A percentile compares a stretch with the other conserved stretches of the same genome.
Evolutionary conservation across 116 monocot species (phyloP).

Genomic region (Papilionanthe hybrid): DNA sequence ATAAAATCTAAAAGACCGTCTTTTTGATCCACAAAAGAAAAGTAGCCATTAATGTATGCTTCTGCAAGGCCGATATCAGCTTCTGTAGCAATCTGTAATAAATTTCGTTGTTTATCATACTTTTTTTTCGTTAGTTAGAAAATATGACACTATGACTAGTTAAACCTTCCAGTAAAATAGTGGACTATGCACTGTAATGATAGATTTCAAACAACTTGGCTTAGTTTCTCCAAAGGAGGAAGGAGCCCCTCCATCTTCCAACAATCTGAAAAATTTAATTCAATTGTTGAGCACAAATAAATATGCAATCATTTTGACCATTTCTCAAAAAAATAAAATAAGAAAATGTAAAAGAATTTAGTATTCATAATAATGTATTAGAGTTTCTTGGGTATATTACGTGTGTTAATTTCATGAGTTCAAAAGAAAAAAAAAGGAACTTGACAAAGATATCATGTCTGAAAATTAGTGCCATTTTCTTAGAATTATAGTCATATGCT

Average conservation of each 20-base stretch:
- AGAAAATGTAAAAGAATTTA: not conserved
- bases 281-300: not conserved
- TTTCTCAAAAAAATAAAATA: not conserved
- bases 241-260: slow-evolving; percentile 59
- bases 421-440: not conserved
- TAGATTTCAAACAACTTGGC: slow-evolving; percentile 30
- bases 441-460: not conserved
- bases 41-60: slow-evolving; percentile 64
- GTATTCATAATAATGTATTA: not conserved
- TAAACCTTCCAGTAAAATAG: slow-evolving; percentile 74
- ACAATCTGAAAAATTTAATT: slow-evolving; percentile 27
- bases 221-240: slow-evolving; percentile 37
- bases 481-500: not conserved
- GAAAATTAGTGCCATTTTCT: not conserved
- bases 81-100: slow-evolving; percentile 53
- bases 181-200: slow-evolving; percentile 49
- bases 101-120: not conserved
- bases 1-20: slow-evolving; percentile 62
- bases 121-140: not conserved
- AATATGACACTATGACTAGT: not conserved
- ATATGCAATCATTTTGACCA: not conserved
- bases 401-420: not conserved
- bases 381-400: not conserved
- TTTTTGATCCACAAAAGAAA: slow-evolving; percentile 52
- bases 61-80: slow-evolving; percentile 75